Conservation (phyloP, 2,329 filamentous ascomycete genomes). For the Gyromitra esculenta region DNA sequence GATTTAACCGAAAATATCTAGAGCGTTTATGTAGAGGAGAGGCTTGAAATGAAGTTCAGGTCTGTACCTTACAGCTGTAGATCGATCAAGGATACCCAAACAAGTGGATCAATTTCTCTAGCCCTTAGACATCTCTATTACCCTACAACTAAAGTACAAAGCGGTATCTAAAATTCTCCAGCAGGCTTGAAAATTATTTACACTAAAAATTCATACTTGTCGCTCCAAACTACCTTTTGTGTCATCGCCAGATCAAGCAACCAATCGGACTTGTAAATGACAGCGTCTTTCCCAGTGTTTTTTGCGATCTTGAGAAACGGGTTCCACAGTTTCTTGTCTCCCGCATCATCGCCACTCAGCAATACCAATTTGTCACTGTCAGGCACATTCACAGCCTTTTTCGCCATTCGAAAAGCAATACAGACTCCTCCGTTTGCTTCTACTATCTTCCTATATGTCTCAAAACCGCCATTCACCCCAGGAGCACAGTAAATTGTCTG, state of each 20-base stretch:
- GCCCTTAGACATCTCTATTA: neutral
- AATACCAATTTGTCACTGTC: slow-evolving; percentile 62
- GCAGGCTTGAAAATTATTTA: slow-evolving; percentile 1
- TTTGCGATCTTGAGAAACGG: slow-evolving; percentile 82
- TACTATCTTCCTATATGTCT: slow-evolving; percentile 86
- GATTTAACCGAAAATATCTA: too few species aligned
- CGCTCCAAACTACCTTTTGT: slow-evolving; percentile 77
- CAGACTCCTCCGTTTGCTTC: slow-evolving; percentile 85
- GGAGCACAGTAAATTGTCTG: slow-evolving; percentile 86
- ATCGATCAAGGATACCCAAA: too few species aligned
- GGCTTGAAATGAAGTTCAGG: too few species aligned
- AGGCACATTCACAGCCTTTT: slow-evolving; percentile 60
- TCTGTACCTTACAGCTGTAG: too few species aligned
- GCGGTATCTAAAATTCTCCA: neutral
- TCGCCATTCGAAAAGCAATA: slow-evolving; percentile 61
- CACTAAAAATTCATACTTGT: slow-evolving; percentile 65
- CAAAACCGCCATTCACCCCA: slow-evolving; percentile 75
- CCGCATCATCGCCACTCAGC: slow-evolving; percentile 73
- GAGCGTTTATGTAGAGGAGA: too few species aligned
- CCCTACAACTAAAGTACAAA: neutral
- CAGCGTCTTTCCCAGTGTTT: slow-evolving; percentile 79
- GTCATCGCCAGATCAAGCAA: slow-evolving; percentile 87
- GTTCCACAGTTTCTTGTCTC: slow-evolving; percentile 79
- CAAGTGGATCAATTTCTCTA: neutral
- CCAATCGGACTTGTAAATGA: slow-evolving; percentile 89